A percentile compares a stretch with the other conserved stretches of the same genome.
phyloP scores from a whole-genome alignment of 495 filamentous ascomycete genomes.

The Xylaria scruposa region DNA sequence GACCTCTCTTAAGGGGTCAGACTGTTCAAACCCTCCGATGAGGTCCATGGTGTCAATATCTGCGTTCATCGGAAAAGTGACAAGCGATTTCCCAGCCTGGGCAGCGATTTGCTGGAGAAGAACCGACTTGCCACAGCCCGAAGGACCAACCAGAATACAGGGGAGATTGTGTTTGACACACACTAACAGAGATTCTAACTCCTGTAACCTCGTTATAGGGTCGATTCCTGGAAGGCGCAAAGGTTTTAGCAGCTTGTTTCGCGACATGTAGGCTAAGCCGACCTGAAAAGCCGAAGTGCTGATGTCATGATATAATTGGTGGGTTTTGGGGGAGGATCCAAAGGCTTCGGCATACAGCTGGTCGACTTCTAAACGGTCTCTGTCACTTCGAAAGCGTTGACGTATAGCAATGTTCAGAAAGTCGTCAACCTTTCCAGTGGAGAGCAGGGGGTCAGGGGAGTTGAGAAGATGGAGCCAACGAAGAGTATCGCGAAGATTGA shows the following conservation, averaged over 20 bases:
- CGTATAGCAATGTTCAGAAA: slow-evolving; percentile 83
- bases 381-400: slow-evolving; percentile 80
- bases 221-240: slow-evolving; percentile 62
- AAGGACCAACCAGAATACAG: slow-evolving; percentile 83
- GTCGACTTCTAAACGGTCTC: slow-evolving; percentile 68
- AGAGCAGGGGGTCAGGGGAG: slow-evolving; percentile 60
- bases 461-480: slow-evolving; percentile 83
- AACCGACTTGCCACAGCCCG: slow-evolving; percentile 85
- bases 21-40: slow-evolving; percentile 95
- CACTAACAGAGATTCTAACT: slow-evolving; percentile 84
- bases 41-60: slow-evolving; percentile 97
- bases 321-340: slow-evolving; percentile 46
- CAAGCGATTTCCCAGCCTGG: slow-evolving; percentile 70
- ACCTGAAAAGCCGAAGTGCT: slow-evolving; percentile 66
- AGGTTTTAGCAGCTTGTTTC: slow-evolving; percentile 64
- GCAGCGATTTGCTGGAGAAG: slow-evolving; percentile 81
- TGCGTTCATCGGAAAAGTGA: slow-evolving; percentile 83
- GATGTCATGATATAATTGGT: slow-evolving; percentile 70
- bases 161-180: slow-evolving; percentile 87
- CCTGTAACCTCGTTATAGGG: slow-evolving; percentile 63
- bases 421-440: slow-evolving; percentile 61
- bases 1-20: slow-evolving; percentile 74
- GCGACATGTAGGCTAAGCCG: slow-evolving; percentile 72
- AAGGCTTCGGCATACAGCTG: slow-evolving; percentile 63
- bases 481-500: slow-evolving; percentile 91